Conservation (phyloP, 1,284 basidiomycete genomes). For the Heterobasidion annosum region DNA sequence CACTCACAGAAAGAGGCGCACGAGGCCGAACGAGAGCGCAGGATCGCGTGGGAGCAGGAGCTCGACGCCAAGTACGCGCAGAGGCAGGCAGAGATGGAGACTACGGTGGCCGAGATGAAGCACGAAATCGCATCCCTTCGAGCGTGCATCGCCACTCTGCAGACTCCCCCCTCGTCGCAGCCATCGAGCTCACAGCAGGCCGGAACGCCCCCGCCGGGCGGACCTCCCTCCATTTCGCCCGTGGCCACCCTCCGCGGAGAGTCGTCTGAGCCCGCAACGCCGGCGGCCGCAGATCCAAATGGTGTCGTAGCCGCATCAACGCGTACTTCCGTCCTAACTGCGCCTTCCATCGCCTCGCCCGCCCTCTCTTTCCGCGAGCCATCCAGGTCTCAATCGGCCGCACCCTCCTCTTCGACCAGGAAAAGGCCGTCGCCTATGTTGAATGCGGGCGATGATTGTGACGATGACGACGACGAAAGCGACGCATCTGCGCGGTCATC, state of each 20-base stretch:
- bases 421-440: slow-evolving; percentile 26
- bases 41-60: slow-evolving; percentile 57
- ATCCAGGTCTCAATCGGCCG: not conserved
- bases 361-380: slow-evolving; percentile 20
- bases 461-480: slow-evolving; percentile 22
- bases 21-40: slow-evolving; percentile 46
- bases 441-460: slow-evolving; percentile 24
- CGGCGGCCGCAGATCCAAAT: not conserved
- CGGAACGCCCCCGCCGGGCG: not conserved
- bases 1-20: slow-evolving; percentile 44
- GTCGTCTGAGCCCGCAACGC: not conserved
- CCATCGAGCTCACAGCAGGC: not conserved
- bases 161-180: not conserved
- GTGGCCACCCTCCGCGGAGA: not conserved
- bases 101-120: slow-evolving; percentile 45
- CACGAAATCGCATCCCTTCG: slow-evolving; percentile 47
- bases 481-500: slow-evolving; percentile 15
- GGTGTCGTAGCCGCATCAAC: not conserved
- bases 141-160: slow-evolving; percentile 23
- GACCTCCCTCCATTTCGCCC: not conserved
- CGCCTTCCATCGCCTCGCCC: not conserved
- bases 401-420: slow-evolving; percentile 2
- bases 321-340: not conserved
- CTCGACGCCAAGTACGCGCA: slow-evolving; percentile 50
- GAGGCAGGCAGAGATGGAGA: slow-evolving; percentile 50